Evolutionary conservation across 2,329 filamentous ascomycete genomes (phyloP), one percentile per base, ranked within the genome.

Genomic region (Diaporthe ilicicola): DNA sequence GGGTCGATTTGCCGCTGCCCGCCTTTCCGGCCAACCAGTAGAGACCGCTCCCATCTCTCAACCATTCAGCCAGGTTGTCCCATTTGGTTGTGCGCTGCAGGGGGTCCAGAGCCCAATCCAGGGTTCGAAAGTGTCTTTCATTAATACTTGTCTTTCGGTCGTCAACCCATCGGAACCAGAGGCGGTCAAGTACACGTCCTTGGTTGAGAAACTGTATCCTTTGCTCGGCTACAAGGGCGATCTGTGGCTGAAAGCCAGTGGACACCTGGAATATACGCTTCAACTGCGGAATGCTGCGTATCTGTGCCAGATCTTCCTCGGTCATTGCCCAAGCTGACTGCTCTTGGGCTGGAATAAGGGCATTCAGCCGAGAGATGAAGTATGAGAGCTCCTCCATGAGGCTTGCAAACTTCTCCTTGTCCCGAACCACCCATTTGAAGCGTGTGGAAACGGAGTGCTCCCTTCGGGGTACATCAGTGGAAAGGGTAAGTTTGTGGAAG

Each of bases 1-100:
- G 34, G 3, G 64, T 67, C 44, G 64, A 67, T 17, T 67, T 67
- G 29, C 64, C 64, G n/a, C n/a, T 67, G 1, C 64, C 64, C 2
- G 64, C n/a, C 24, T 67, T 67, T 27, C 64, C 48, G 27, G 44
- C 32, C 6, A 67, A 3, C 48, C 64, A 67, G 13, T 56, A 67
- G 6, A 67, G 22, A 2, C 48, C 50, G 8, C 3, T 53, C 10
- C 48, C 13, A 2, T 6, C 6, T 15, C 24, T 37, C 7, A 67
- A 7, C 48, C 64, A 67, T 27, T 67, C 32, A 32, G 32, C n/a
- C 12, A 67, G 48, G 19, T 56, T 59, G 1, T 44, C 22, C 55
- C 34, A 59, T n/a, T 13, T 29, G 1, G 19, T 3, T 7, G 8
- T 10, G 15, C 0, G 2, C 8, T 19, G 22, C 12, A 19, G 1